phyloP scores from a whole-genome alignment of 306 rosid genomes.

The Lotus japonicus region DNA sequence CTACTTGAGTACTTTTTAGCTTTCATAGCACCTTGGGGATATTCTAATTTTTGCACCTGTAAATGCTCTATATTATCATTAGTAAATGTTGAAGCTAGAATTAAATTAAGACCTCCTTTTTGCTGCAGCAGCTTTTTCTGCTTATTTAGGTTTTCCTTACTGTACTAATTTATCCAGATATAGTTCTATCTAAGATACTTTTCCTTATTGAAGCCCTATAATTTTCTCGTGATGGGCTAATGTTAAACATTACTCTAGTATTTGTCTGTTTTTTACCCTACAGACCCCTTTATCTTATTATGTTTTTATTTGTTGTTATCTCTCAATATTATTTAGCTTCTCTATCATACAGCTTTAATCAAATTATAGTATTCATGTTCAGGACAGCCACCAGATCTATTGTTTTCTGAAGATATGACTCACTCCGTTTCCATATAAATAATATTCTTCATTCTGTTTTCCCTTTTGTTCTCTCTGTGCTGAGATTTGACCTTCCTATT shows the following conservation, averaged over 20 bases:
- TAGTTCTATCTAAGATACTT: neutral
- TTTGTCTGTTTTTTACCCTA: neutral
- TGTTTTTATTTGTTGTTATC: neutral
- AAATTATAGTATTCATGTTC: neutral
- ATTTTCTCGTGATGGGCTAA: neutral
- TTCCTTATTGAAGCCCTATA: neutral
- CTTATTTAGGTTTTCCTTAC: neutral
- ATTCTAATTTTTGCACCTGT: neutral
- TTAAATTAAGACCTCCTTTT: neutral
- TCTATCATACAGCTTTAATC: neutral
- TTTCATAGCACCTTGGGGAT: neutral
- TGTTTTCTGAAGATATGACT: neutral
- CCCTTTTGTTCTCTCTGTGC: neutral
- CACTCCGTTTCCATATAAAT: neutral
- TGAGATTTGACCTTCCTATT: neutral
- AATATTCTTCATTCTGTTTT: neutral
- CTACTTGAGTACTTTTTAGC: neutral
- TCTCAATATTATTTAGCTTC: neutral
- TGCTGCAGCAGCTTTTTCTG: neutral
- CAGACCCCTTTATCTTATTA: neutral
- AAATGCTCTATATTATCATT: neutral
- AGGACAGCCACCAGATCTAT: neutral
- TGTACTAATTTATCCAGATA: neutral
- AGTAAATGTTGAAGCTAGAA: neutral
- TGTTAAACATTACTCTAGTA: neutral